Percentiles rank a stretch among this genome's conserved stretches.
Conservation (phyloP, 2,329 filamentous ascomycete genomes). For the Fusarium sp. region DNA sequence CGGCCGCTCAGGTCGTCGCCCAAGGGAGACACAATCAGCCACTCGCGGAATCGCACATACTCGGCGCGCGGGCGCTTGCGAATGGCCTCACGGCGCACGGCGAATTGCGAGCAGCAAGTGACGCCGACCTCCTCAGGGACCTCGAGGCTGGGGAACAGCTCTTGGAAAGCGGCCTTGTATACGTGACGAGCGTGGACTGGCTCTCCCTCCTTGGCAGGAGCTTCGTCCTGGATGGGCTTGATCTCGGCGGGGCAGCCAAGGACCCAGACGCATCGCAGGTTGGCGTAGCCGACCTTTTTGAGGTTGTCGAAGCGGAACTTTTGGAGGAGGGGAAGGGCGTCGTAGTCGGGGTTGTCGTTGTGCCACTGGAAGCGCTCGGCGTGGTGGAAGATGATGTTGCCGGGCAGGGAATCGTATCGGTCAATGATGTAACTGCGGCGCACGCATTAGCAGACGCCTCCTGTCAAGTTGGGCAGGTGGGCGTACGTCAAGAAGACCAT, state of each 20-base stretch:
- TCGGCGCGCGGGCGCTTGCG: slow-evolving; percentile 60
- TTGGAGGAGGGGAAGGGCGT: slow-evolving; percentile 63
- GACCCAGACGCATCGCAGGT: slow-evolving; percentile 70
- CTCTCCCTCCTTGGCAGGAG: slow-evolving; percentile 49
- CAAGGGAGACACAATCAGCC: slow-evolving; percentile 68
- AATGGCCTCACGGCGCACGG: slow-evolving; percentile 66
- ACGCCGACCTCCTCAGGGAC: slow-evolving; percentile 64
- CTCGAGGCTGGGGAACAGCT: slow-evolving; percentile 55
- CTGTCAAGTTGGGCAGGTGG: background rate
- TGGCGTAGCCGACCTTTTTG: slow-evolving; percentile 67
- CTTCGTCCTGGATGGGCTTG: slow-evolving; percentile 52
- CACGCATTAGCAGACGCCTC: slow-evolving; percentile 11
- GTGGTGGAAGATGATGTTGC: slow-evolving; percentile 60
- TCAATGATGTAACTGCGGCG: slow-evolving; percentile 59
- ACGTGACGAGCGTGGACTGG: slow-evolving; percentile 55
- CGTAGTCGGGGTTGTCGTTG: slow-evolving; percentile 65
- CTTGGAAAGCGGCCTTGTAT: slow-evolving; percentile 56
- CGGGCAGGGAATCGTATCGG: slow-evolving; percentile 59
- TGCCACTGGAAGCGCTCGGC: slow-evolving; percentile 64
- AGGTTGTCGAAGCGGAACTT: slow-evolving; percentile 62
- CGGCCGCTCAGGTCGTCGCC: slow-evolving; percentile 68
- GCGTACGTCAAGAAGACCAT: slow-evolving; percentile 64
- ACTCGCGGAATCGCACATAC: slow-evolving; percentile 68
- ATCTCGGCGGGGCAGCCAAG: slow-evolving; percentile 67
- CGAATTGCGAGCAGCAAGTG: slow-evolving; percentile 76